Evolutionary conservation across 2,329 filamentous ascomycete genomes (phyloP).

Genomic region (Nakataea oryzae): DNA sequence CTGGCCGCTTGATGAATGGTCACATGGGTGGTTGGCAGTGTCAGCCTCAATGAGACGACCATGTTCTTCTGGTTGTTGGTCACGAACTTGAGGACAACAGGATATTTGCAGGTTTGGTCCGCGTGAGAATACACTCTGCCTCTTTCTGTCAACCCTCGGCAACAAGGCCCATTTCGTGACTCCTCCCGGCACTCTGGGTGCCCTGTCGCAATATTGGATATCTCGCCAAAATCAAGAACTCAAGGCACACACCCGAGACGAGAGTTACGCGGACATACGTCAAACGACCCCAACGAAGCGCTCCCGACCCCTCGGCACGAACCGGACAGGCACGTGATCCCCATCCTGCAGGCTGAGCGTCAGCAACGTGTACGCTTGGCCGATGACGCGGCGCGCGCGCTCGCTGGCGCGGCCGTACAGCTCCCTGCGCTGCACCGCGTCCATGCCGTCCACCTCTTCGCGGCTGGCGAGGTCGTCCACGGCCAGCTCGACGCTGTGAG

Average conservation of each 20-base stretch:
- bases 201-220: too few species aligned
- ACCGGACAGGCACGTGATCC: conserved; percentile 50
- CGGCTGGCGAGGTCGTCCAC: conserved; percentile 48
- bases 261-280: not conserved
- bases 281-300: conserved; percentile 37
- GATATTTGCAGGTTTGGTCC: not conserved
- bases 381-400: not conserved
- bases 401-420: conserved; percentile 53
- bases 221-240: not conserved
- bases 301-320: conserved; percentile 62
- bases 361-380: conserved; percentile 30
- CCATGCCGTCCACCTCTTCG: conserved; percentile 43
- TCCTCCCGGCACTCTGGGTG: too few species aligned
- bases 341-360: conserved; percentile 60
- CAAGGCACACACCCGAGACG: too few species aligned
- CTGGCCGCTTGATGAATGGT: too few species aligned
- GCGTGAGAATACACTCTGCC: not conserved
- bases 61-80: too few species aligned
- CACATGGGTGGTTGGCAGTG: too few species aligned
- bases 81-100: too few species aligned
- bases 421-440: conserved; percentile 28
- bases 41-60: not conserved
- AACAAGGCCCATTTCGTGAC: too few species aligned
- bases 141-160: too few species aligned
- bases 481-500: conserved; percentile 60